These are phyloP conservation scores for Pythium dissotocum DNA, from an alignment of 352 stramenopile genomes.

Conservation along the genomic window DNA sequence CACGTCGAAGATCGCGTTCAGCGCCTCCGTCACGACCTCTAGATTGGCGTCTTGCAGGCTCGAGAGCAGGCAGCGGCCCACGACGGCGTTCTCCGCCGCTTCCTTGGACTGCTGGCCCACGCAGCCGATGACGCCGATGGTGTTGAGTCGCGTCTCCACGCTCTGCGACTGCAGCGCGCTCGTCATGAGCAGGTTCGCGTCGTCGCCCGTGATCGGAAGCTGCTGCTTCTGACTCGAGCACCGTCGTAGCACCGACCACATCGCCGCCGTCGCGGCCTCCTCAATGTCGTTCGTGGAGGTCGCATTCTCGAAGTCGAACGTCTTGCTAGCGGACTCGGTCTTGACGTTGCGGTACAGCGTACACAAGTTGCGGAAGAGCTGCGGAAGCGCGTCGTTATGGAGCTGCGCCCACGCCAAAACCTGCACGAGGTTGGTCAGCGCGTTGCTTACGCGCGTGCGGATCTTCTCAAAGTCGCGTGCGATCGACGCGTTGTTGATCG, in stretches of 20 bases:
- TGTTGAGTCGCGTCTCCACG: slow-evolving; percentile 71
- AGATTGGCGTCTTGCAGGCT: slow-evolving; percentile 69
- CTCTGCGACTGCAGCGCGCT: slow-evolving; percentile 61
- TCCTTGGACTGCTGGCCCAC: slow-evolving; percentile 73
- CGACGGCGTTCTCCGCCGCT: slow-evolving; percentile 64
- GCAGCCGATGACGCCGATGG: slow-evolving; percentile 75
- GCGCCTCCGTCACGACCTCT: slow-evolving; percentile 80
- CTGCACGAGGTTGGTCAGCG: slow-evolving; percentile 82
- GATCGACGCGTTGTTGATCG: slow-evolving; percentile 49
- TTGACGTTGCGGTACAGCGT: slow-evolving; percentile 72
- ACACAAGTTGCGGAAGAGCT: slow-evolving; percentile 80
- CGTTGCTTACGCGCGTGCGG: slow-evolving; percentile 78
- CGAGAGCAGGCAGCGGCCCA: slow-evolving; percentile 59
- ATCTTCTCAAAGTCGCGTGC: slow-evolving; percentile 77
- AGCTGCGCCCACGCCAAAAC: slow-evolving; percentile 53
- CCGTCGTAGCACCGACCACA: slow-evolving; percentile 71
- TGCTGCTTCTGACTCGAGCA: slow-evolving; percentile 53
- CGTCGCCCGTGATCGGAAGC: slow-evolving; percentile 52
- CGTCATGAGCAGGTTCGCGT: slow-evolving; percentile 69
- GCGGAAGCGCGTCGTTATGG: slow-evolving; percentile 53
- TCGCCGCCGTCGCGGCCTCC: slow-evolving; percentile 64
- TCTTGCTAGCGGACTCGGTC: slow-evolving; percentile 35
- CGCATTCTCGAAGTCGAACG: slow-evolving; percentile 40
- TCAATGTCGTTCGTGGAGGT: slow-evolving; percentile 64
- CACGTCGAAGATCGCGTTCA: slow-evolving; percentile 88